Evolutionary conservation across 176 grass and related monocot species (phyloP).

Genomic region (Hyparrhenia diplandra): DNA sequence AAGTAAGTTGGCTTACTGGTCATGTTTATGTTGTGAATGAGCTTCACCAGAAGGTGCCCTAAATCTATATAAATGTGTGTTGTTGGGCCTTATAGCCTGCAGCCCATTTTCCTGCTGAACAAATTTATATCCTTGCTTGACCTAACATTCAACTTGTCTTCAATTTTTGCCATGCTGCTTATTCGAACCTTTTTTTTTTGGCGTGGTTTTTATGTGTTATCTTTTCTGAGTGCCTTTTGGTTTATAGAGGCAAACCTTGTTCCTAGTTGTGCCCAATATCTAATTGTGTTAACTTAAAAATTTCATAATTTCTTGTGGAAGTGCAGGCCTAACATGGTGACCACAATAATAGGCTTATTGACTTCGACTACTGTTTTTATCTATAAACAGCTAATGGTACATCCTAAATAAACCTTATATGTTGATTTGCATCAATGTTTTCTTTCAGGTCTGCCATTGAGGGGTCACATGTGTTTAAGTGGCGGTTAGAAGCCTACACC

Average conservation of each 20-base stretch:
- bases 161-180: neutral
- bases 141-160: neutral
- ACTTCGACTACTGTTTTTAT: neutral
- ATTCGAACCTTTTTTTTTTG: neutral
- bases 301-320: neutral
- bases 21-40: neutral
- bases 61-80: neutral
- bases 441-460: conserved; percentile 36
- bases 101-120: neutral
- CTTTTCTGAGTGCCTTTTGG: neutral
- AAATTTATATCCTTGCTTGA: neutral
- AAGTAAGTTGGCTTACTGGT: neutral
- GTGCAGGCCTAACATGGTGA: neutral
- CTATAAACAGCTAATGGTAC: neutral
- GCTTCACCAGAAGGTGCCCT: neutral
- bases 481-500: conserved; percentile 22
- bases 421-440: conserved; percentile 10
- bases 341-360: conserved; percentile 4
- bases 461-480: conserved; percentile 13
- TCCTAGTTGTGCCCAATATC: neutral
- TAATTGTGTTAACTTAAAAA: neutral
- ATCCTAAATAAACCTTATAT: conserved; percentile 12
- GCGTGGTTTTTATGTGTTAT: neutral
- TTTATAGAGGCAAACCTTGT: neutral
- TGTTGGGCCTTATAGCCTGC: neutral